These are phyloP conservation scores for Kodamaea restingae DNA, from an alignment of 805 yeast species.

Conservation along the genomic window DNA sequence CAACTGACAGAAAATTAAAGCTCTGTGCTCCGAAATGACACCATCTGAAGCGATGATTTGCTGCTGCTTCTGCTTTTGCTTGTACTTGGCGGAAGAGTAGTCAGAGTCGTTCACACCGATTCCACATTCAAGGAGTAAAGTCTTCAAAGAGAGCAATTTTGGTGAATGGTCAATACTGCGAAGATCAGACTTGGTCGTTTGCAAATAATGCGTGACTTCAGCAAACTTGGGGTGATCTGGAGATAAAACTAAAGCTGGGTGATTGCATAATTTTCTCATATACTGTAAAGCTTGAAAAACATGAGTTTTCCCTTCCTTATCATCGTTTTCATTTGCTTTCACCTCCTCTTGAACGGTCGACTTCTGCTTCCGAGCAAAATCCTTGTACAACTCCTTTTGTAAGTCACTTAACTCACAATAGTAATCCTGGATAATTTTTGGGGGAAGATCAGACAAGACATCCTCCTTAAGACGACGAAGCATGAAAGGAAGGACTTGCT, in stretches of 20 bases:
- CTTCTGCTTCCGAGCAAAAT: constrained; percentile 85
- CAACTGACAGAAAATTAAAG: constrained; percentile 90
- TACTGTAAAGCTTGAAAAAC: constrained; percentile 96
- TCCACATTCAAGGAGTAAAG: constrained; percentile 85
- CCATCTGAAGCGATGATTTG: constrained; percentile 45
- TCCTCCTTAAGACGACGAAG: constrained; percentile 94
- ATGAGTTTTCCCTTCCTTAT: constrained; percentile 69
- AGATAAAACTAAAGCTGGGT: constrained; percentile 85
- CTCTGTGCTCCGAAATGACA: constrained; percentile 92
- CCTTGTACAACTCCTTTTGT: constrained; percentile 83
- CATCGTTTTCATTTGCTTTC: constrained; percentile 26
- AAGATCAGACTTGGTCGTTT: constrained; percentile 53
- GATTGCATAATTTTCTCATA: constrained; percentile 95
- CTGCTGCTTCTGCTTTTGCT: constrained; percentile 31
- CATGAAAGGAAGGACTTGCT: constrained; percentile 95
- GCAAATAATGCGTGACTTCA: constrained; percentile 61
- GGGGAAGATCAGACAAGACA: constrained; percentile 92
- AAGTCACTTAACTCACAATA: constrained; percentile 92
- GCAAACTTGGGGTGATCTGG: constrained; percentile 77
- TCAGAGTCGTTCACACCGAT: constrained; percentile 55
- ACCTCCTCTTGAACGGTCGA: constrained; percentile 63
- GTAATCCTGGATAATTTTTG: constrained; percentile 96
- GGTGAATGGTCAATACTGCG: constrained; percentile 86
- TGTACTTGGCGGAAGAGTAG: constrained; percentile 26
- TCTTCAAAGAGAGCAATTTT: constrained; percentile 76